A percentile compares a stretch with the other conserved stretches of the same genome.
These are phyloP conservation scores for Chaetomium fimeti DNA, from an alignment of 495 filamentous ascomycete species.

Conservation along the genomic window DNA sequence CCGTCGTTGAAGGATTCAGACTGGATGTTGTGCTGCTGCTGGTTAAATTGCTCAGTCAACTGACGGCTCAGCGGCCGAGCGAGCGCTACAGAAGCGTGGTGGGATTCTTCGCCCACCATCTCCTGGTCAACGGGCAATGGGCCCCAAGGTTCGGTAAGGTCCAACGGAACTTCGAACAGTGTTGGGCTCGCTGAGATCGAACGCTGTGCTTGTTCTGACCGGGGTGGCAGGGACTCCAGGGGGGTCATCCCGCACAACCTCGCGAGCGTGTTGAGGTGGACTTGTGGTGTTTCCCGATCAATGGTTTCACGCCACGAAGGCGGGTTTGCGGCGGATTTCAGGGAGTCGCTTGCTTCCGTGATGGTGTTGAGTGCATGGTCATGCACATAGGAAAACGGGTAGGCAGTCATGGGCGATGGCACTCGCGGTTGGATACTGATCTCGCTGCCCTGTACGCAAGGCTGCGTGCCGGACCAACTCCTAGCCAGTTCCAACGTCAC, in stretches of 20 bases:
- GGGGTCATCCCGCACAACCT: conserved; percentile 7
- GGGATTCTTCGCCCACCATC: neutral
- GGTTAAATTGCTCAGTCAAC: neutral
- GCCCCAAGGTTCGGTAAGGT: neutral
- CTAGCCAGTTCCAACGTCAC: conserved; percentile 12
- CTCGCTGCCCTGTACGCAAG: neutral
- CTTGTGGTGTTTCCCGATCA: neutral
- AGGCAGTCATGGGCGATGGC: neutral
- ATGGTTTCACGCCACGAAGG: too few species aligned
- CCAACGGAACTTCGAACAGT: too few species aligned
- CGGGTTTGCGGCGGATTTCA: too few species aligned
- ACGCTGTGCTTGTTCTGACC: too few species aligned
- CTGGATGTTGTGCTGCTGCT: neutral
- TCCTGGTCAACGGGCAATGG: neutral
- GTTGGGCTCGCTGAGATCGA: neutral
- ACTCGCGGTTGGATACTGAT: neutral
- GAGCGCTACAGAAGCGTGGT: neutral
- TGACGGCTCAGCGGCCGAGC: neutral
- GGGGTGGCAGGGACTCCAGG: neutral
- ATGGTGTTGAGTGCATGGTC: neutral
- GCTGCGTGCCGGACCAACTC: neutral
- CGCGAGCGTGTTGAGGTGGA: conserved; percentile 16
- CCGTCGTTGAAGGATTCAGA: neutral
- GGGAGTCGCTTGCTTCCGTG: neutral
- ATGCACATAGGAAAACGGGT: neutral